Conservation (phyloP, 1,139 yeast species). For the Sugiyamaella grinbergsii region DNA sequence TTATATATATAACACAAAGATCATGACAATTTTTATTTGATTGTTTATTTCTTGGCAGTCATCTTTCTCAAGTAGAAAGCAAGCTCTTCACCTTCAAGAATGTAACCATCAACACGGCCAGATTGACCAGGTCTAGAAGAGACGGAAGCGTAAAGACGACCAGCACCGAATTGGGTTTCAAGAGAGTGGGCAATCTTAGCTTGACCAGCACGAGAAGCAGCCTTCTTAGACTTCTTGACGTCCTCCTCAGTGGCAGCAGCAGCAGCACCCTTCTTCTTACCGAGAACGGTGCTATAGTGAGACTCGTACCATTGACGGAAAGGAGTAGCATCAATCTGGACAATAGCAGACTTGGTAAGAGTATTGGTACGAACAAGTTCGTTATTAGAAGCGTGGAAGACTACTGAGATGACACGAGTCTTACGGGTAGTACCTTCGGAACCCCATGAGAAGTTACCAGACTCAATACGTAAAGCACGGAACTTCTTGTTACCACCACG, state of each 20-base stretch:
- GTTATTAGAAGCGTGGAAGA: conserved; percentile 99
- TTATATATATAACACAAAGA: conserved; percentile 20
- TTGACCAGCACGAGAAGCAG: conserved; percentile 73
- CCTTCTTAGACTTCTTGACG: conserved; percentile 60
- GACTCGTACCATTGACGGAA: conserved; percentile 99
- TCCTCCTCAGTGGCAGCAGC: conserved; percentile 41
- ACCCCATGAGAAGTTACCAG: conserved; percentile 99
- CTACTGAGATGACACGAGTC: conserved; percentile 98
- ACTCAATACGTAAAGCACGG: conserved; percentile 99
- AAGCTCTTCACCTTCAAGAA: conserved; percentile 99
- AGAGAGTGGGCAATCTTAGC: conserved; percentile 89
- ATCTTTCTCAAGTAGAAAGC: conserved; percentile 99
- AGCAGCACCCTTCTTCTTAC: conserved; percentile 65
- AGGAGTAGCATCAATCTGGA: conserved; percentile 99
- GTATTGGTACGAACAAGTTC: conserved; percentile 99
- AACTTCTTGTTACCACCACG: conserved; percentile 99
- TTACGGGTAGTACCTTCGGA: conserved; percentile 98
- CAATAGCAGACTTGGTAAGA: conserved; percentile 97
- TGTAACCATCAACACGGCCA: conserved; percentile 99
- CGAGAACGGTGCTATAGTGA: conserved; percentile 93
- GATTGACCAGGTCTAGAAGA: conserved; percentile 99
- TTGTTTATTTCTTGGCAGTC: conserved; percentile 92
- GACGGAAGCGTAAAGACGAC: conserved; percentile 97
- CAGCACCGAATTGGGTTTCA: conserved; percentile 95
- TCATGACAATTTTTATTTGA: conserved; percentile 20